Evolutionary conservation across 2,329 filamentous ascomycete species (phyloP), one percentile per base, ranked within the genome.

Genomic region (Aspergillus oerlinghausenensis): DNA sequence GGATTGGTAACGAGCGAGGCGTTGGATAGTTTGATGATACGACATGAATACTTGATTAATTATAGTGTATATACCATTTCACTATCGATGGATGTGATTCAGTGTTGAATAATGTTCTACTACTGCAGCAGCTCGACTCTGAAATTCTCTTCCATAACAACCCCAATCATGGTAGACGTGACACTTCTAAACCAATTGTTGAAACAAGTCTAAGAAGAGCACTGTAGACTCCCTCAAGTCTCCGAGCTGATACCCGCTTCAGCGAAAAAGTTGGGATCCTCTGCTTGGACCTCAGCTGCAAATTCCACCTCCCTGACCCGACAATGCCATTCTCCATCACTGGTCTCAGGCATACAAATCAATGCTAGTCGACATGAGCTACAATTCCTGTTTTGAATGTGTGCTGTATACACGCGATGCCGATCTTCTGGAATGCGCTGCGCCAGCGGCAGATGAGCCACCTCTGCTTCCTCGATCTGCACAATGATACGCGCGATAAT

Each of bases 391-490:
- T 48, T 4, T 21, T 23, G 21, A 42, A n/a, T 23, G 19, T 40
- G 29, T 8, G 47, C 23, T 10, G 40, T 28, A 29, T 57, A 57
- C 4, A 55, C 23, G 17, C 58, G 51, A 35, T 49, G 45, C 21
- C 43, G 40, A 32, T 60, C 56, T 25, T 49, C 53, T 3, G 61
- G 57, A n/a, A 58, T 50, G 21, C 55, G 51, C 43, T 63, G 55
- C n/a, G 52, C 51, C 25, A 62, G n/a, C 0, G 59, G 58, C 6
- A 59, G 21, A 32, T 19, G 42, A 14, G 47, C 59, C 29, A 52
- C 21, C 21, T 55, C 40, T 10, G 40, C 55, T n/a, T 66, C 63
- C 26, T 66, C 64, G 5, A 61, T 35, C 10, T 63, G 57, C 28
- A 63, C 51, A 9, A 65, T 53, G 6, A 56, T 48, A 6, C 40